Conservation (phyloP, 768 basidiomycete species). For the Suillus lakei region DNA sequence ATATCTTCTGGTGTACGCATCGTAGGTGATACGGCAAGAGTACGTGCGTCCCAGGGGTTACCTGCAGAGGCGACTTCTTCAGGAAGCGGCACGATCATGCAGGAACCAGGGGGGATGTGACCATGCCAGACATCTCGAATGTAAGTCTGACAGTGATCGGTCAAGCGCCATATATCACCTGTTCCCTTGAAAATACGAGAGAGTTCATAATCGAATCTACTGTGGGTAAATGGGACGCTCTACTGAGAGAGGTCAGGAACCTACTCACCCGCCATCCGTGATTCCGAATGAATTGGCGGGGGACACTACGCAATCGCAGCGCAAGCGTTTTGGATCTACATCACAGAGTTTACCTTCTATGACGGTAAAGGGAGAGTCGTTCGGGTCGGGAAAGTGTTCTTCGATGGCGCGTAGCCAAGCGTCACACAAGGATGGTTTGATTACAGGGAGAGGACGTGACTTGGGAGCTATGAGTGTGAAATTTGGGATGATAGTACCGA, state of each 20-base stretch:
- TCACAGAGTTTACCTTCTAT: not conserved
- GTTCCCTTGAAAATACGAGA: conserved; percentile 18
- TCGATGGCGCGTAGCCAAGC: not conserved
- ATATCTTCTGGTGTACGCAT: conserved; percentile 36
- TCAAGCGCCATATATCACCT: conserved; percentile 19
- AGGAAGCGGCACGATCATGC: conserved; percentile 22
- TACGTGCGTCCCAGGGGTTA: not conserved
- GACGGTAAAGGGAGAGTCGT: not conserved
- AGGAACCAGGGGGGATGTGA: conserved; percentile 28
- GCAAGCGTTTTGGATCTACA: not conserved
- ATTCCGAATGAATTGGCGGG: conserved; percentile 34
- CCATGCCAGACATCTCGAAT: conserved; percentile 21
- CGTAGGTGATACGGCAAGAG: conserved; percentile 34
- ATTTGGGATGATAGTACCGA: not conserved
- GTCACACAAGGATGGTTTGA: not conserved
- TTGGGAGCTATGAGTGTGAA: not conserved
- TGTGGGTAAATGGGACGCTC: not conserved
- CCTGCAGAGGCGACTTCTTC: not conserved
- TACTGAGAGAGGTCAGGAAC: not conserved
- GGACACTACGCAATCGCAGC: conserved; percentile 31
- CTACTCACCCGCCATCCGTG: conserved; percentile 32
- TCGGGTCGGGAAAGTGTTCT: not conserved
- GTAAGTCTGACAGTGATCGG: conserved; percentile 22
- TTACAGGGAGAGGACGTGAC: too few species aligned
- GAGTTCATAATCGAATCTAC: conserved; percentile 26